Percentiles rank a stretch among this genome's conserved stretches.
Conservation (phyloP, 2,329 filamentous ascomycete species). For the Graphiopsis chlorocephala region DNA sequence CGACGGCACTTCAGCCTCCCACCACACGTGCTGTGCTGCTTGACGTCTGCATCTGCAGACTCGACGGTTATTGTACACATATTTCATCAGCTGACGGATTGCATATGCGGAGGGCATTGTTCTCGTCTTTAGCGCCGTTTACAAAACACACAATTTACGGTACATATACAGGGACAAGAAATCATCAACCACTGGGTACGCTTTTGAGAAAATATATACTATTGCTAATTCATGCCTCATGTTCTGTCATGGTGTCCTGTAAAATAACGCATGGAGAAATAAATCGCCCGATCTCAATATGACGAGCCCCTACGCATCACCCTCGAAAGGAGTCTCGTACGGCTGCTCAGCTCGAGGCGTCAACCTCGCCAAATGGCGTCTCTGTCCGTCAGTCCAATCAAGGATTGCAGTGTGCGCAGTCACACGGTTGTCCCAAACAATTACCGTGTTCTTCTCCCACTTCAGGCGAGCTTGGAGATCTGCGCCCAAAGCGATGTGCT, state of each 20-base stretch:
- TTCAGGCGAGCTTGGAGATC: slow-evolving; percentile 73
- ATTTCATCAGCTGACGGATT: background rate
- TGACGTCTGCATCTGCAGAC: slow-evolving; percentile 1
- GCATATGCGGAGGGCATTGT: background rate
- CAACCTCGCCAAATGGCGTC: slow-evolving; percentile 76
- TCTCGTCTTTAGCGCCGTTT: background rate
- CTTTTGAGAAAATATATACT: background rate
- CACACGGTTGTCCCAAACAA: slow-evolving; percentile 83
- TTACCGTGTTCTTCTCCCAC: slow-evolving; percentile 77
- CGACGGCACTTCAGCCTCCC: background rate
- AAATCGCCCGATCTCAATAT: background rate
- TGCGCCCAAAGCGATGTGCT: slow-evolving; percentile 68
- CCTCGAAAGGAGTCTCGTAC: slow-evolving; percentile 60
- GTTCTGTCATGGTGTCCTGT: background rate
- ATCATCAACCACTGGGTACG: background rate
- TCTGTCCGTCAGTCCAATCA: slow-evolving; percentile 76
- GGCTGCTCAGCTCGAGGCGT: slow-evolving; percentile 79
- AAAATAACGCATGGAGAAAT: background rate
- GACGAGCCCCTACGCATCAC: slow-evolving; percentile 9
- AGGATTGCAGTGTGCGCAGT: slow-evolving; percentile 75
- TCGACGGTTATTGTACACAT: background rate
- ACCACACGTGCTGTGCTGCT: background rate
- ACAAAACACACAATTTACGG: background rate
- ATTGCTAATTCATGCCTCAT: slow-evolving; percentile 4
- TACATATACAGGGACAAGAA: background rate